Base-by-base conservation (phyloP, 1,284 basidiomycete genomes). In the Wolfiporia cocos region DNA sequence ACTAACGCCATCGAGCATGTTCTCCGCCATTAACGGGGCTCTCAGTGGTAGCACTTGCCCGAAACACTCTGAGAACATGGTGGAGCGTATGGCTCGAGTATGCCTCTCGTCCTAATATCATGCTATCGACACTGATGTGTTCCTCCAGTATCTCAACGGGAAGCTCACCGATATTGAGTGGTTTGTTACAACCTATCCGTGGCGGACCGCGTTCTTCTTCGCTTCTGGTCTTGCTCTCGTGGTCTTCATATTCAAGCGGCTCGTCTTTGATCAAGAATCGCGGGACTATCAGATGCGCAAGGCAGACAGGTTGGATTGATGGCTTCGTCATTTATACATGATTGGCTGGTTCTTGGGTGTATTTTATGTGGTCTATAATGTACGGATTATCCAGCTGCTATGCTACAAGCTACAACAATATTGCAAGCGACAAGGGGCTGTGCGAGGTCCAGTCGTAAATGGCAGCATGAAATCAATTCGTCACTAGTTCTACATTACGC, bases 11-110 rank as follows among this genome's bases (percentile, higher is more conserved):
- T 56, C 68, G 5, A 78, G 73, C 47, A 66, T 93, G 19, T 85
- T 86, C 47, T 74, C 78, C 0, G 73, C 88, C 0, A 67, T 95
- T 7, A 82, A 89, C 35, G 81, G 76, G 5, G 76, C 85, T 10
- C 69, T 76, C 2, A 65, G 67, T 18, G 80, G 81, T 0, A 70
- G 71, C 5, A 61, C 85, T 0, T 46, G 57, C 7, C 73, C 76
- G 40, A 83, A 81, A 54, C 63, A 86, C 46, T 88, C 86, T 1
- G 84, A 85, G 55, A 87, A 79, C 52, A 39, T 73, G 6, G 54
- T 86, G 15, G 86, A 90, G 57, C 71, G 86, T 26, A 54, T 73
- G n/a, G 75, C 81, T 1, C 65, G 80, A 45, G 86, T 88, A 54
- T 18, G 81, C 70, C 9, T 22, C 11, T 34, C 15, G 7, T 14